phyloP scores from a whole-genome alignment of 2,329 filamentous ascomycete species.

The Penicillium palitans region DNA sequence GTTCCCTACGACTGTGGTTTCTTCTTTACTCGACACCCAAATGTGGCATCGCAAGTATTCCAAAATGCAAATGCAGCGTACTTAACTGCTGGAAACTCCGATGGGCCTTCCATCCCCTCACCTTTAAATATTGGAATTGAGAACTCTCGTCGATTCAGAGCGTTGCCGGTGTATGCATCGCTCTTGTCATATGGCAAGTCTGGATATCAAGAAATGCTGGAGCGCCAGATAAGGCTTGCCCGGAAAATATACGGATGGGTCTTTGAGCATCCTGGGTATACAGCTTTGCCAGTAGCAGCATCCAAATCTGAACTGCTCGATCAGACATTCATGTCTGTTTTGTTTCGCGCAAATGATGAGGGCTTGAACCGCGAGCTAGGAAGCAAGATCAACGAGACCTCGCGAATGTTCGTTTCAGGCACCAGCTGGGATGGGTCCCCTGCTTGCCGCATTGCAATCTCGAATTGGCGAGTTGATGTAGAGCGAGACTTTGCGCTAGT shows the following conservation, averaged over 20 bases:
- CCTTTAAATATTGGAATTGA: slow-evolving; percentile 86
- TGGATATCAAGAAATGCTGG: slow-evolving; percentile 69
- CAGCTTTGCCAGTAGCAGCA: slow-evolving; percentile 58
- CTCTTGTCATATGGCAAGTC: slow-evolving; percentile 70
- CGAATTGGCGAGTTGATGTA: slow-evolving; percentile 77
- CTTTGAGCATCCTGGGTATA: slow-evolving; percentile 61
- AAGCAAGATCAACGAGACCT: slow-evolving; percentile 68
- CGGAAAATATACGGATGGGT: slow-evolving; percentile 67
- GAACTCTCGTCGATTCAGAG: slow-evolving; percentile 87
- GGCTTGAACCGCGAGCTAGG: slow-evolving; percentile 67
- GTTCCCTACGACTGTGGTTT: slow-evolving; percentile 93
- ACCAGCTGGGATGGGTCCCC: slow-evolving; percentile 73
- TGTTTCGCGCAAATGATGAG: slow-evolving; percentile 72
- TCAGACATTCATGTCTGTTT: slow-evolving; percentile 67
- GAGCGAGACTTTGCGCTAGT: slow-evolving; percentile 68
- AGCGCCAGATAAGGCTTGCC: slow-evolving; percentile 70
- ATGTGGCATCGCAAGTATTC: slow-evolving; percentile 65
- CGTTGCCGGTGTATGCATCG: slow-evolving; percentile 83
- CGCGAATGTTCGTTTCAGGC: slow-evolving; percentile 78
- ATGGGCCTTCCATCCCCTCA: slow-evolving; percentile 61
- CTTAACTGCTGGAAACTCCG: slow-evolving; percentile 50
- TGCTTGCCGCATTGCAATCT: slow-evolving; percentile 80
- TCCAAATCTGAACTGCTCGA: slow-evolving; percentile 48
- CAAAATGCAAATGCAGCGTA: slow-evolving; percentile 85
- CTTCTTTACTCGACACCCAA: slow-evolving; percentile 71